Evolutionary conservation across 2,329 filamentous ascomycete species (phyloP).

Genomic region (Rutstroemia sp.): DNA sequence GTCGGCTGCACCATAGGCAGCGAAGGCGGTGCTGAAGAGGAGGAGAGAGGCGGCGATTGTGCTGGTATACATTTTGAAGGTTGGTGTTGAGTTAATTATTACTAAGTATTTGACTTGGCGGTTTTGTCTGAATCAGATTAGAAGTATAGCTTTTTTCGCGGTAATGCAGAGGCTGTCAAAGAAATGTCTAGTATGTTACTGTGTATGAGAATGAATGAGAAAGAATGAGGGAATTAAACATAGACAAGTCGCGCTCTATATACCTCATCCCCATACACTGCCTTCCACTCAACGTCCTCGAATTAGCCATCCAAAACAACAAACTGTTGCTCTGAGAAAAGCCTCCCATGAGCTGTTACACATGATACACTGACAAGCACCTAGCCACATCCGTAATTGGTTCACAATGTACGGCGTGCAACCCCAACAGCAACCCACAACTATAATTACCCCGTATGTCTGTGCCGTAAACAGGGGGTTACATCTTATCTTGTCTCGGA

Average conservation of each 20-base stretch:
- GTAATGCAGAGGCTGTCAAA: no score
- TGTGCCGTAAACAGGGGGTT: no score
- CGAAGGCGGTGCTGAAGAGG: constrained; percentile 17
- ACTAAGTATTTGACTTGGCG: not conserved
- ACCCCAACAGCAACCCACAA: not conserved
- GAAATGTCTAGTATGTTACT: no score
- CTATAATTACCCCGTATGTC: not conserved
- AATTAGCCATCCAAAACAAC: no score
- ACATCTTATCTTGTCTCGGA: not conserved
- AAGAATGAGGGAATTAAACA: not conserved
- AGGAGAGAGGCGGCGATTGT: constrained; percentile 15
- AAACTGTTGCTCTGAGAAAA: not conserved
- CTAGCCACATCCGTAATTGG: not conserved
- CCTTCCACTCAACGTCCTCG: no score
- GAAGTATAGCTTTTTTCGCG: not conserved
- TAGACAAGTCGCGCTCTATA: not conserved
- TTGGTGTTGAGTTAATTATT: not conserved
- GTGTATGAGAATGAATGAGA: not conserved
- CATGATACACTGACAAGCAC: not conserved
- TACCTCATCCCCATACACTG: no score
- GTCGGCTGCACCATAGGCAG: constrained; percentile 10
- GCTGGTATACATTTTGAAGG: constrained; percentile 25
- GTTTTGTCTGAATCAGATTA: not conserved
- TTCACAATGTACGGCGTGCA: not conserved
- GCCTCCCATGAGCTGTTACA: not conserved